These are phyloP conservation scores for Fomitopsis schrenkii DNA, from an alignment of 1,284 basidiomycete genomes.

Conservation along the genomic window DNA sequence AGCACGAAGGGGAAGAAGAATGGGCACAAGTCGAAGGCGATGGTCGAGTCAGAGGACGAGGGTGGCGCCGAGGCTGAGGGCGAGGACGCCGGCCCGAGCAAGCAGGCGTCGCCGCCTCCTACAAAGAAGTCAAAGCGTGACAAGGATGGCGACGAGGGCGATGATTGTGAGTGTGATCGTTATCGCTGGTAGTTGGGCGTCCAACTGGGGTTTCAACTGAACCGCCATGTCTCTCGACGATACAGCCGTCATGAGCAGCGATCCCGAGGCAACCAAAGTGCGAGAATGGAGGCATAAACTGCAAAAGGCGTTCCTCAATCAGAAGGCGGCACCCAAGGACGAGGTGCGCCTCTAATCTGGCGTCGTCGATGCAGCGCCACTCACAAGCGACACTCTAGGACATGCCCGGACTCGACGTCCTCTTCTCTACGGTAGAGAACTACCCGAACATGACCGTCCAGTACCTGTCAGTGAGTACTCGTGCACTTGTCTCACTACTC, in stretches of 20 bases:
- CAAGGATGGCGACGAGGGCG: constrained; percentile 56
- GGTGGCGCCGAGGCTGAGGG: constrained; percentile 40
- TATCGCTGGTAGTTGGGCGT: neutral
- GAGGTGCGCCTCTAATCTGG: constrained; percentile 36
- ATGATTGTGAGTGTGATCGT: constrained; percentile 39
- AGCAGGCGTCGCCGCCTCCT: constrained; percentile 55
- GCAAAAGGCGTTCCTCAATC: constrained; percentile 83
- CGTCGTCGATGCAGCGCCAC: constrained; percentile 6
- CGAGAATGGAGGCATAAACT: constrained; percentile 89
- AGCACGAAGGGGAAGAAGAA: constrained; percentile 52
- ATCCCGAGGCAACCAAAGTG: constrained; percentile 75
- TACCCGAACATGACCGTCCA: constrained; percentile 84
- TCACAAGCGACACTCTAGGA: constrained; percentile 42
- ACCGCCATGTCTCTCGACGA: constrained; percentile 1
- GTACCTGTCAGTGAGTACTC: constrained; percentile 65
- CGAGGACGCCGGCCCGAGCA: constrained; percentile 49
- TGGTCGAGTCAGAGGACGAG: constrained; percentile 74
- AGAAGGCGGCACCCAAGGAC: constrained; percentile 49
- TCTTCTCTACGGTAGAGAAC: constrained; percentile 82
- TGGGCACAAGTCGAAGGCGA: constrained; percentile 56
- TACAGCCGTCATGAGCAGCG: constrained; percentile 26
- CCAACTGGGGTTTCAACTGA: constrained; percentile 2
- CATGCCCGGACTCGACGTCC: constrained; percentile 71
- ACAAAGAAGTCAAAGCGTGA: constrained; percentile 65
- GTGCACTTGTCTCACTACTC: neutral